phyloP scores from a whole-genome alignment of 805 yeast genomes.

The Schizosaccharomyces octosporus region DNA sequence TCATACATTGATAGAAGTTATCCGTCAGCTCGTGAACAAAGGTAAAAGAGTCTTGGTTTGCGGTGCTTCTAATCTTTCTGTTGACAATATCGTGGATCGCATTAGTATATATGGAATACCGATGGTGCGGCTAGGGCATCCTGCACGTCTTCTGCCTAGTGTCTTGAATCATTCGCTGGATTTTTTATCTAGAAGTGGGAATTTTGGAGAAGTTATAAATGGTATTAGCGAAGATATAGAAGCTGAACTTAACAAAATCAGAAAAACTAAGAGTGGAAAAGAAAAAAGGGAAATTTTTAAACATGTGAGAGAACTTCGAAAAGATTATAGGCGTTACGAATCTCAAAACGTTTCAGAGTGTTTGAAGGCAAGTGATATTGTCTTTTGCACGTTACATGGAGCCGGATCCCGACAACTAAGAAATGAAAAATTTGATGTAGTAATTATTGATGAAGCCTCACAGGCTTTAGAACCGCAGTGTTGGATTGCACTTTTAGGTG shows the following conservation, averaged over 20 bases:
- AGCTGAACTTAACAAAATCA: slow-evolving; percentile 25
- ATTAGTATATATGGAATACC: slow-evolving; percentile 13
- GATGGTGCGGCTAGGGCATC: slow-evolving; percentile 75
- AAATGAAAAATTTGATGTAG: slow-evolving; percentile 34
- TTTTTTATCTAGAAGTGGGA: slow-evolving; percentile 32
- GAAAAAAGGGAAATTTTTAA: slow-evolving; percentile 46
- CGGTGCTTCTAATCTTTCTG: slow-evolving; percentile 84
- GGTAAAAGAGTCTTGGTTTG: slow-evolving; percentile 53
- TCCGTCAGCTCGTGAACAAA: slow-evolving; percentile 37
- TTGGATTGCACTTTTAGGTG: slow-evolving; percentile 67
- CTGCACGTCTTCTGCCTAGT: slow-evolving; percentile 48
- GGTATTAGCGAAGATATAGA: slow-evolving; percentile 56
- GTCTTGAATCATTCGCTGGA: slow-evolving; percentile 56
- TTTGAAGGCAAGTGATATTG: slow-evolving; percentile 36
- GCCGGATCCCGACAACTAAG: slow-evolving; percentile 15
- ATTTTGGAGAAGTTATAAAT: slow-evolving; percentile 32
- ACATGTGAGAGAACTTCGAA: slow-evolving; percentile 41
- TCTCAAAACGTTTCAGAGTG: slow-evolving; percentile 34
- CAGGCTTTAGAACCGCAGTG: slow-evolving; percentile 88
- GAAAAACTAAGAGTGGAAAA: slow-evolving; percentile 34
- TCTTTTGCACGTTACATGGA: slow-evolving; percentile 73
- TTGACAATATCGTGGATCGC: slow-evolving; percentile 73
- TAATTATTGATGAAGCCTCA: slow-evolving; percentile 85
- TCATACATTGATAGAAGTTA: slow-evolving; percentile 56
- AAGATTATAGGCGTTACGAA: slow-evolving; percentile 47